A percentile compares a stretch with the other conserved stretches of the same genome.
phyloP scores from a whole-genome alignment of 75 land plant species.

The Adiantum capillusveneris region DNA sequence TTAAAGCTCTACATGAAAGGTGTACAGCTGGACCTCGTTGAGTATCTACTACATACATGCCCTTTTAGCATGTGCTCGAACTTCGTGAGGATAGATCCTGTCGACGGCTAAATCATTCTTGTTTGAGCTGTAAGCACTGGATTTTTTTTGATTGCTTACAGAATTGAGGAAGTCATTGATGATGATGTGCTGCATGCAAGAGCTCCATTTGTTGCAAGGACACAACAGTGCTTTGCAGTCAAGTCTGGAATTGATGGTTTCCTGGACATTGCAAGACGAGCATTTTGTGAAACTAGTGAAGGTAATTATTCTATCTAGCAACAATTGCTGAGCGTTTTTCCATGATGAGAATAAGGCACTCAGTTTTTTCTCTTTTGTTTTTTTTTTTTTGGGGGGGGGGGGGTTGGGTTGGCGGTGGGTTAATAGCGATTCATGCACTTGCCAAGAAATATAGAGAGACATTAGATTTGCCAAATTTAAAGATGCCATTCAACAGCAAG shows the following conservation, averaged over 20 bases:
- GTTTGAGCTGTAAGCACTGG: too few relatives aligned
- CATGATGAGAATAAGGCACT: too few relatives aligned
- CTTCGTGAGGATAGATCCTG: too few relatives aligned
- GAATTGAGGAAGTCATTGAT: slow-evolving; percentile 74
- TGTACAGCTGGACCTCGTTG: slow-evolving; percentile 12
- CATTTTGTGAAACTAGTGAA: slow-evolving; percentile 96
- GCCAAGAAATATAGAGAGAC: slow-evolving; percentile 80
- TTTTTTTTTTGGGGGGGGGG: too few relatives aligned
- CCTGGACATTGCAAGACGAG: slow-evolving; percentile 77
- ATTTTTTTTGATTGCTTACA: too few relatives aligned
- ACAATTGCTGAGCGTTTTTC: too few relatives aligned
- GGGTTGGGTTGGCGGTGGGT: too few relatives aligned
- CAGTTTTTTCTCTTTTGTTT: too few relatives aligned
- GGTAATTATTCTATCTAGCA: slow-evolving; percentile 23
- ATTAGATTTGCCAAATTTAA: slow-evolving; percentile 71
- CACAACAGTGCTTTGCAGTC: slow-evolving; percentile 97
- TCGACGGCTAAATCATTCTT: neutral
- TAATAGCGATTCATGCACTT: slow-evolving; percentile 79
- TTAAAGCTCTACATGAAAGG: slow-evolving; percentile 54
- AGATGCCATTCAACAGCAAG: slow-evolving; percentile 76
- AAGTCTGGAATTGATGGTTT: slow-evolving; percentile 89
- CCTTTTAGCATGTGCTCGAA: too few relatives aligned
- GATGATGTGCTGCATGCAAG: slow-evolving; percentile 89
- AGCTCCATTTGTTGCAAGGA: slow-evolving; percentile 81
- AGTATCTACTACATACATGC: too few relatives aligned